Conservation (phyloP, 75 land plant species). For the Cunninghamia lanceolata region DNA sequence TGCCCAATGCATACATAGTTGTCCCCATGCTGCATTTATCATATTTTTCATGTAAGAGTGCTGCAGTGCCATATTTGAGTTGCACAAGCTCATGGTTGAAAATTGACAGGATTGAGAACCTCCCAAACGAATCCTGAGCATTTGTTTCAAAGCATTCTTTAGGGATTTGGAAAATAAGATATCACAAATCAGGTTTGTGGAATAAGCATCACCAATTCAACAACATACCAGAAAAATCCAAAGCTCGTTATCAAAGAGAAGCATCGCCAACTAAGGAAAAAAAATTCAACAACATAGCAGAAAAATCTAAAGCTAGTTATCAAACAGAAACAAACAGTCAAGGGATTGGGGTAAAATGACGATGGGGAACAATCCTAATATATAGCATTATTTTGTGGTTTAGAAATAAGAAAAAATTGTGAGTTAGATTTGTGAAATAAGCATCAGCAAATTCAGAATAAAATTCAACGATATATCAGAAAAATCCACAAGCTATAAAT, state of each 20-base stretch:
- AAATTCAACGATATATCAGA: not conserved
- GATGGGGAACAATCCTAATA: not conserved
- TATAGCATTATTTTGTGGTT: not conserved
- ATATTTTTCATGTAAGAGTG: no score
- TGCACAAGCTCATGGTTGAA: not conserved
- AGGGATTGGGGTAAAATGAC: not conserved
- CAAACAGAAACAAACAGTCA: not conserved
- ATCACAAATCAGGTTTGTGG: not conserved
- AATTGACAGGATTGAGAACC: not conserved
- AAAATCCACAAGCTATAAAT: not conserved
- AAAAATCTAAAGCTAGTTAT: not conserved
- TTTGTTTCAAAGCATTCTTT: not conserved
- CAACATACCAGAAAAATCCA: not conserved
- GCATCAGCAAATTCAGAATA: not conserved
- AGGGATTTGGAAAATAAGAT: not conserved
- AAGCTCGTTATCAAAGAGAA: not conserved
- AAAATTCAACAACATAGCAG: not conserved
- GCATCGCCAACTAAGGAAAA: not conserved
- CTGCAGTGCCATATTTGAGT: not conserved
- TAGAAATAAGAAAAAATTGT: not conserved
- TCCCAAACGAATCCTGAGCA: not conserved
- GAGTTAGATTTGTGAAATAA: not conserved
- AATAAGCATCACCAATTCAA: not conserved
- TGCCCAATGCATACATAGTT: no score
- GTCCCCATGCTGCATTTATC: no score